A percentile compares a stretch with the other conserved stretches of the same genome.
These are phyloP conservation scores for Colletotrichum gloeosporioides DNA, from an alignment of 2,329 filamentous ascomycete genomes.

Conservation along the genomic window DNA sequence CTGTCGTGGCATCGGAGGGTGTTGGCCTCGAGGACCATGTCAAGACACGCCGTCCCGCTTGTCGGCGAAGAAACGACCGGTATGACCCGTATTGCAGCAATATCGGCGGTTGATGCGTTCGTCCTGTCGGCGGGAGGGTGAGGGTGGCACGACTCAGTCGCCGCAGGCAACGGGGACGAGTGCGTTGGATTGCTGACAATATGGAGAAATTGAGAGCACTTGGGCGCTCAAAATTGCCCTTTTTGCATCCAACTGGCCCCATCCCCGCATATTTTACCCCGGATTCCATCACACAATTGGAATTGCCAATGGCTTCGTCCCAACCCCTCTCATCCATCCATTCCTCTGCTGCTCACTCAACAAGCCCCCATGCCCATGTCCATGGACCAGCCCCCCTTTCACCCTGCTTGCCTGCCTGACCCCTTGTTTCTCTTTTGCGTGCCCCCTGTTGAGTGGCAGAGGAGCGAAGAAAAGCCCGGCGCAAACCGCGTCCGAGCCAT, in stretches of 20 bases:
- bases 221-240: neutral
- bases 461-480: neutral
- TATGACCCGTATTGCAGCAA: neutral
- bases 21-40: neutral
- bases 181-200: neutral
- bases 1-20: neutral
- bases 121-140: neutral
- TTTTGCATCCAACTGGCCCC: neutral
- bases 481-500: neutral
- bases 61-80: neutral
- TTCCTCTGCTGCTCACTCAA: neutral
- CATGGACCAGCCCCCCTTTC: neutral
- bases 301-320: conserved; percentile 16
- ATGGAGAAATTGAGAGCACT: neutral
- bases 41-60: neutral
- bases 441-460: neutral
- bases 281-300: conserved; percentile 17
- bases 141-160: neutral
- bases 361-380: neutral
- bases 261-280: conserved; percentile 14
- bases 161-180: neutral
- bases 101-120: conserved; percentile 10
- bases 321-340: neutral
- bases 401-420: neutral
- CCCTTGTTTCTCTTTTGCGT: neutral